Base-by-base conservation (phyloP, 1,284 basidiomycete genomes). In the Leccinum proliferum region DNA sequence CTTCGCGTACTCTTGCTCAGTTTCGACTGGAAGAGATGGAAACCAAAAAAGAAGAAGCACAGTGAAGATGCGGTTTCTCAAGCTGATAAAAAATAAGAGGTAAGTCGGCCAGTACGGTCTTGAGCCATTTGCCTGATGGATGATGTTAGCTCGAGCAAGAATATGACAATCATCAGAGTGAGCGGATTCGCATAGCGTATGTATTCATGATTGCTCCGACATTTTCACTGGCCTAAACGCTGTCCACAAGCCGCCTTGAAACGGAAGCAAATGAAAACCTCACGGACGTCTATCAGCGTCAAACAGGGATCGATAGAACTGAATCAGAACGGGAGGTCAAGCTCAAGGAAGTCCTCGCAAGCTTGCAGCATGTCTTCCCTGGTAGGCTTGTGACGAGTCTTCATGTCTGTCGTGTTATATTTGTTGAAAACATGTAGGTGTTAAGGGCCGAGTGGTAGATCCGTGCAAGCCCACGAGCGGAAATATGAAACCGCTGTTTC, bases 401-500 rank as follows among this genome's bases (percentile, higher is more conserved):
- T 11, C 12, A 5, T 25, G 25, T 25, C 25, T 59, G 15, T 29
- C 12, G n/a, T 32, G 2, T 34, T 39, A 39, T 52, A 58, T n/a
- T 48, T 60, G 25, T 48, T 21, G 6, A 11, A 55, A 46, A 43
- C 50, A 39, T 34, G 14, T 57, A 89, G 92, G 93, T 65, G 93
- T 96, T 4, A 86, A 92, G 39, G 97, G 97, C 0, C 86, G 96
- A 37, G 86, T 99, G 4, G 83, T 94, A 37, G 96, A 98, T 72
- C 81, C 98, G 9, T 98, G 94, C 81, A 93, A 94, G 73, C 95
- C 96, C 1, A 93, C 91, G 0, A 92, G 64, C 84, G 90, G 63
- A 98, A 97, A 77, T 99, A 98, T 72, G 92, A 97, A 71, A 85
- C 86, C 0, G 94, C 97, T 0, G 93, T 99, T n/a, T 88, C 90